phyloP scores from a whole-genome alignment of 2,329 filamentous ascomycete species.

The Daldinia sp. region DNA sequence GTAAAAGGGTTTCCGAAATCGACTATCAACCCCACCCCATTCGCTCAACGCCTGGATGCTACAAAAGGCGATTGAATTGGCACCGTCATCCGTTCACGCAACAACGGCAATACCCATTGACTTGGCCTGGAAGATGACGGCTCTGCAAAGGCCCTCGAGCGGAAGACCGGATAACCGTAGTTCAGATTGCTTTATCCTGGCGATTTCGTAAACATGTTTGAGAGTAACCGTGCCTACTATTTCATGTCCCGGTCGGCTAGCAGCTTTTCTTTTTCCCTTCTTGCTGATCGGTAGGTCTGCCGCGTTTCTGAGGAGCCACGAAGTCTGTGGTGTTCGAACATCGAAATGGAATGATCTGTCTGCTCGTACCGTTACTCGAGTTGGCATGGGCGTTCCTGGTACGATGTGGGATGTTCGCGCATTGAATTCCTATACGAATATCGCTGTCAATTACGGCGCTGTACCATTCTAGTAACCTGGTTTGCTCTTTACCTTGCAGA shows the following conservation, averaged over 20 bases:
- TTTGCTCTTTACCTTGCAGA: slow-evolving; percentile 81
- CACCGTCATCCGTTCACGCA: slow-evolving; percentile 54
- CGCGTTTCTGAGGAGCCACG: slow-evolving; percentile 85
- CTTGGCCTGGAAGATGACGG: slow-evolving; percentile 77
- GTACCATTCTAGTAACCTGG: not conserved
- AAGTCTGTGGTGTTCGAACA: slow-evolving; percentile 91
- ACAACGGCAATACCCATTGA: slow-evolving; percentile 78
- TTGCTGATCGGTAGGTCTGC: slow-evolving; percentile 76
- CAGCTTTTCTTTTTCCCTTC: slow-evolving; percentile 81
- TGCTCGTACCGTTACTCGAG: slow-evolving; percentile 88
- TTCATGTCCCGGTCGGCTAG: slow-evolving; percentile 77
- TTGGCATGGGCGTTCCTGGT: slow-evolving; percentile 85
- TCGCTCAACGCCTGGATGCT: slow-evolving; percentile 11
- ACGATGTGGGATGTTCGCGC: slow-evolving; percentile 87
- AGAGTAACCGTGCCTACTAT: slow-evolving; percentile 85
- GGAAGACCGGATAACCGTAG: slow-evolving; percentile 75
- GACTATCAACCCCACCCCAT: slow-evolving; percentile 13
- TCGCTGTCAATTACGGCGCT: slow-evolving; percentile 28
- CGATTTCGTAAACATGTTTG: slow-evolving; percentile 98
- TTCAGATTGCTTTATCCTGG: slow-evolving; percentile 90
- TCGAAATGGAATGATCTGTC: slow-evolving; percentile 95
- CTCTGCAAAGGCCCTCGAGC: slow-evolving; percentile 75
- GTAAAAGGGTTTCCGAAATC: slow-evolving; percentile 6
- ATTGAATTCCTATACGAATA: slow-evolving; percentile 83
- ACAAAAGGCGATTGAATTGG: slow-evolving; percentile 3